Conservation (phyloP, 768 basidiomycete species). For the Lactifluus piperatus region DNA sequence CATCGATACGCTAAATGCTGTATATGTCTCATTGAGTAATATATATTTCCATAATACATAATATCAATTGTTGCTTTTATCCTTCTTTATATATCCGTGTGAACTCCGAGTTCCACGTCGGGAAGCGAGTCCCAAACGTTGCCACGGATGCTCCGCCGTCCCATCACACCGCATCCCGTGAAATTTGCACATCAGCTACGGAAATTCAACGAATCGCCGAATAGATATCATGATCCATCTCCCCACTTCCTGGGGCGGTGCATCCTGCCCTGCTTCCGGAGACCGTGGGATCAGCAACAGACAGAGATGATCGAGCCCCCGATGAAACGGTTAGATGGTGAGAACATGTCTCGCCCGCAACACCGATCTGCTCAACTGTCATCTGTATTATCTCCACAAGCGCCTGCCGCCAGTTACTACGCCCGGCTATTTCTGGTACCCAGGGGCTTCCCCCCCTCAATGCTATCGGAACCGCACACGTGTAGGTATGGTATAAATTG, state of each 20-base stretch:
- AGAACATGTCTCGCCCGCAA: neutral
- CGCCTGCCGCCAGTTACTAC: neutral
- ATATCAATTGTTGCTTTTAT: neutral
- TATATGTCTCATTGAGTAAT: slow-evolving; percentile 11
- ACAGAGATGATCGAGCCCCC: slow-evolving; percentile 1
- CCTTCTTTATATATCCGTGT: neutral
- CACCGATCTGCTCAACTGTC: neutral
- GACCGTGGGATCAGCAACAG: slow-evolving; percentile 7
- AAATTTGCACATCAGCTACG: slow-evolving; percentile 2
- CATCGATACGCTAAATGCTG: slow-evolving; percentile 16
- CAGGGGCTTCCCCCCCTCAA: neutral
- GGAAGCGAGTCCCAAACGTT: neutral
- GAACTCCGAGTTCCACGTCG: slow-evolving; percentile 7
- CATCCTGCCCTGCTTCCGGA: neutral
- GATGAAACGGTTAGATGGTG: slow-evolving; percentile 4
- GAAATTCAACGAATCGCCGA: slow-evolving; percentile 6
- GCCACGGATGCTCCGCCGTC: neutral
- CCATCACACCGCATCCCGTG: slow-evolving; percentile 4
- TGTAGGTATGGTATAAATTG: neutral
- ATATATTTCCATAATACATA: slow-evolving; percentile 12
- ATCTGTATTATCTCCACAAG: neutral
- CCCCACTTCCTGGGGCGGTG: neutral
- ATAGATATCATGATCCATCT: neutral
- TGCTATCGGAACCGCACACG: neutral
- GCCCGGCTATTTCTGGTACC: slow-evolving; percentile 9